Conservation (phyloP, 2,329 filamentous ascomycete species). For the Diaporthe vexans region DNA sequence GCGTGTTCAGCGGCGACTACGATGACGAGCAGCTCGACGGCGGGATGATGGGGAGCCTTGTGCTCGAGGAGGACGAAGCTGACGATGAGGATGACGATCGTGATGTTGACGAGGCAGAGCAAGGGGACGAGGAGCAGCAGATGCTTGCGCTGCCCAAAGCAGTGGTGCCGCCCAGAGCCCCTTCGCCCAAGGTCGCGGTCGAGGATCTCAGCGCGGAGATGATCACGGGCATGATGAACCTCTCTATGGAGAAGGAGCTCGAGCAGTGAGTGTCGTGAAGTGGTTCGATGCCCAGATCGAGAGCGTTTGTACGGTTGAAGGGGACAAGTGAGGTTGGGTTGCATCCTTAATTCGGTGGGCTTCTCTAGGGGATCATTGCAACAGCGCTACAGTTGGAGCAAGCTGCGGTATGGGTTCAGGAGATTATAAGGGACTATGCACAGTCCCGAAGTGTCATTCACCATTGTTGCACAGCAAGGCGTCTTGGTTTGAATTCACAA, state of each 20-base stretch:
- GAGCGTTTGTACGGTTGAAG: not conserved
- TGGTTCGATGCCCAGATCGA: not conserved
- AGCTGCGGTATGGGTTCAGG: constrained; percentile 15
- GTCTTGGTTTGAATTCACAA: constrained; percentile 42
- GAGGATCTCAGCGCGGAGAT: constrained; percentile 68
- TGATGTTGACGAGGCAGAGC: constrained; percentile 34
- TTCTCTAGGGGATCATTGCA: not conserved
- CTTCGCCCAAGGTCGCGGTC: constrained; percentile 46
- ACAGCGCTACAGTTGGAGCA: not conserved
- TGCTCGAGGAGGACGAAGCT: constrained; percentile 62
- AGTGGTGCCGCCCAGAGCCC: constrained; percentile 24
- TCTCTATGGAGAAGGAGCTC: constrained; percentile 60
- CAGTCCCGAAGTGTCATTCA: constrained; percentile 2
- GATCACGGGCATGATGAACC: constrained; percentile 71
- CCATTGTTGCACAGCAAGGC: constrained; percentile 38
- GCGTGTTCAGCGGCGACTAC: constrained; percentile 58
- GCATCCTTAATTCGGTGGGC: constrained; percentile 18
- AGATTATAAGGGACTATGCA: constrained; percentile 1
- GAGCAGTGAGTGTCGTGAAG: constrained; percentile 44
- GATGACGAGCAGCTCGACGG: constrained; percentile 56
- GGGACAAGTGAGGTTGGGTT: constrained; percentile 31
- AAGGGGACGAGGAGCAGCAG: constrained; percentile 28
- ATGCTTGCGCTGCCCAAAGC: constrained; percentile 37
- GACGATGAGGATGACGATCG: constrained; percentile 48
- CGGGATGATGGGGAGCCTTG: constrained; percentile 54